phyloP scores from a whole-genome alignment of 2,329 filamentous ascomycete species.

The Penicillium sp. region DNA sequence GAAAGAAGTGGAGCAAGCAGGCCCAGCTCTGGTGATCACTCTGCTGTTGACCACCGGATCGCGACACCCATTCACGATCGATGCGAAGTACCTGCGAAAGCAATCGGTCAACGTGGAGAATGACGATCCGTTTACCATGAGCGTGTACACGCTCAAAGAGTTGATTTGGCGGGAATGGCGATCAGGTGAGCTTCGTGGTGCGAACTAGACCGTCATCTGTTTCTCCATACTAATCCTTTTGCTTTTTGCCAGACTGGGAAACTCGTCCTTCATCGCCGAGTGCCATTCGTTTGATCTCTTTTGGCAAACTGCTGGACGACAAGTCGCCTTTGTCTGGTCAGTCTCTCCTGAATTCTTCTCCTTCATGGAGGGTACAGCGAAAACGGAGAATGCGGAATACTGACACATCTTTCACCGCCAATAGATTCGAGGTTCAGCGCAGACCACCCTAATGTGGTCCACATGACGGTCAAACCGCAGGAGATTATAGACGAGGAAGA shows the following conservation, averaged over 20 bases:
- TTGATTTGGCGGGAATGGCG: conserved; percentile 90
- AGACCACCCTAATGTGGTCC: conserved; percentile 75
- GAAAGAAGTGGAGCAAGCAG: conserved; percentile 35
- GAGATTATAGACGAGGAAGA: conserved; percentile 77
- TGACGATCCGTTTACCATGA: conserved; percentile 80
- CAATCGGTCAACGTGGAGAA: conserved; percentile 71
- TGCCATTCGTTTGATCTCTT: conserved; percentile 84
- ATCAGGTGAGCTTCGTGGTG: conserved; percentile 47
- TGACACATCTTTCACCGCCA: not conserved
- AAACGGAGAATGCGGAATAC: not conserved
- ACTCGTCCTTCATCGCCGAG: conserved; percentile 76
- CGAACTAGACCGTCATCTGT: not conserved
- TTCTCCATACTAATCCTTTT: not conserved
- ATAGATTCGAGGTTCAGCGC: conserved; percentile 72
- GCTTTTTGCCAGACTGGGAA: conserved; percentile 63
- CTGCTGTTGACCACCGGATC: conserved; percentile 75
- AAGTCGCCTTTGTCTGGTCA: conserved; percentile 78
- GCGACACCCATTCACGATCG: conserved; percentile 82
- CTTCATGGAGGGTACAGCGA: not conserved
- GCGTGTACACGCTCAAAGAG: conserved; percentile 89
- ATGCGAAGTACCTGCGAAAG: conserved; percentile 77
- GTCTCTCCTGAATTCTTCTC: conserved; percentile 21
- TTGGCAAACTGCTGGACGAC: conserved; percentile 85
- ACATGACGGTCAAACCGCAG: conserved; percentile 86
- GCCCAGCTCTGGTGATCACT: conserved; percentile 55